Base-by-base conservation (phyloP, 768 basidiomycete species). In the Mycena galericulata region DNA sequence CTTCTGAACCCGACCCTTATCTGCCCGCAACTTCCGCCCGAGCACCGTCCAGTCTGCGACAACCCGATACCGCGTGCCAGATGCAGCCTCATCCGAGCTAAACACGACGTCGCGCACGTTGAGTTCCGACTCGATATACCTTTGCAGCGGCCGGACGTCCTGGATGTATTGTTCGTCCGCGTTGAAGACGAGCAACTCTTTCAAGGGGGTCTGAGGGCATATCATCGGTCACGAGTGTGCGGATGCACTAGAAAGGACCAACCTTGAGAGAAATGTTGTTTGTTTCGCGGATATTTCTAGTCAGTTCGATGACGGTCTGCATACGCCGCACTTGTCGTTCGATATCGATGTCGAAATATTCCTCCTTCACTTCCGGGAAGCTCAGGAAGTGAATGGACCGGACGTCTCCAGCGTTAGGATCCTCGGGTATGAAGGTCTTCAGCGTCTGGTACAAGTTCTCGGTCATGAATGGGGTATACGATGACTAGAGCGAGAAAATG, bases 401-500 rank as follows among this genome's bases (percentile, higher is more conserved):
- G 8, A 91, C 87, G 74, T 99, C 98, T 2, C 87, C 88, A 20
- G 86, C 86, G 29, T 83, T 77, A 22, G 89, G 86, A 71, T 94
- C 88, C 67, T 90, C 89, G 0, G 96, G 95, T 70, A 97, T 93
- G 83, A 89, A 97, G n/a, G 83, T 83, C 50, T 90, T 89, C 43
- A 99, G 86, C 36, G 94, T 89, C 78, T 99, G 98, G 79, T 98
- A 99, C 67, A 99, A 84, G 80, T 92, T 98, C 80, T 99, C 98
- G 9, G 96, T 97, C 77, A 99, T 84, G 89, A 98, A 99, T 0
- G 98, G 98, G 11, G 97, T 98, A 81, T 98, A 99, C 10, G 98
- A 97, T 1, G 97, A 97, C 97, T 97, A 72, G 2, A 18, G 34
- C n/a, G n/a, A 49, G 20, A 22, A 40, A 36, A 40, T 68, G 14